Percentiles rank a stretch among this genome's conserved stretches.
These are phyloP conservation scores for Metschnikowia continentalis DNA, from an alignment of 805 yeast genomes.

Conservation along the genomic window DNA sequence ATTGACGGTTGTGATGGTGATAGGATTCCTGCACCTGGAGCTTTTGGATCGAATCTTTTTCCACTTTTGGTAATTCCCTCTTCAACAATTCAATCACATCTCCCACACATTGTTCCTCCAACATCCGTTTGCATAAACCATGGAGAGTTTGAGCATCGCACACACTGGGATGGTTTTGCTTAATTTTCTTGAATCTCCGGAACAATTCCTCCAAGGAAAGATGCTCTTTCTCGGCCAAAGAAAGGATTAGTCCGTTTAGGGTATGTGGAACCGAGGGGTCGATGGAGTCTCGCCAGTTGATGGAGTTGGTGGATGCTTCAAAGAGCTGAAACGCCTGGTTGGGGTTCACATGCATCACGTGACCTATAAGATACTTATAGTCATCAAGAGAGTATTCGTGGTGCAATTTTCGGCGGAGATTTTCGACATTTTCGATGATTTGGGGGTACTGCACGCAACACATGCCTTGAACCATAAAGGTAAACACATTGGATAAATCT, in stretches of 20 bases:
- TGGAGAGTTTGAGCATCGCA: constrained; percentile 28
- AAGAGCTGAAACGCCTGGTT: constrained; percentile 26
- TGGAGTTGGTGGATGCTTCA: constrained; percentile 23
- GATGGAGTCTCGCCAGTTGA: constrained; percentile 11
- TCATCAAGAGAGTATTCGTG: not conserved
- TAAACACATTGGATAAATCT: not conserved
- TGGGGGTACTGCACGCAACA: not conserved
- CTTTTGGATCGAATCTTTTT: constrained; percentile 25
- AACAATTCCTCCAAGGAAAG: constrained; percentile 22
- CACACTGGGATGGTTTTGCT: constrained; percentile 32
- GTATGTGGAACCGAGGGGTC: constrained; percentile 20
- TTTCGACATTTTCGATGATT: not conserved
- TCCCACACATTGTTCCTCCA: constrained; percentile 35
- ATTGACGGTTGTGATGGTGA: constrained; percentile 22
- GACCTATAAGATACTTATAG: constrained; percentile 26
- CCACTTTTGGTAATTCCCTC: constrained; percentile 36
- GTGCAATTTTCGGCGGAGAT: not conserved
- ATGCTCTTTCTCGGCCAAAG: constrained; percentile 27
- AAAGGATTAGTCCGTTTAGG: constrained; percentile 42
- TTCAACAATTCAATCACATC: constrained; percentile 39
- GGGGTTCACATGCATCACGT: constrained; percentile 20
- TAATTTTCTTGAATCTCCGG: constrained; percentile 30
- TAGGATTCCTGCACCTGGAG: constrained; percentile 25
- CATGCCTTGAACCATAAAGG: not conserved
- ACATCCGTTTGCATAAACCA: constrained; percentile 26